Conservation (phyloP, 805 yeast species). For the Candida pini region DNA sequence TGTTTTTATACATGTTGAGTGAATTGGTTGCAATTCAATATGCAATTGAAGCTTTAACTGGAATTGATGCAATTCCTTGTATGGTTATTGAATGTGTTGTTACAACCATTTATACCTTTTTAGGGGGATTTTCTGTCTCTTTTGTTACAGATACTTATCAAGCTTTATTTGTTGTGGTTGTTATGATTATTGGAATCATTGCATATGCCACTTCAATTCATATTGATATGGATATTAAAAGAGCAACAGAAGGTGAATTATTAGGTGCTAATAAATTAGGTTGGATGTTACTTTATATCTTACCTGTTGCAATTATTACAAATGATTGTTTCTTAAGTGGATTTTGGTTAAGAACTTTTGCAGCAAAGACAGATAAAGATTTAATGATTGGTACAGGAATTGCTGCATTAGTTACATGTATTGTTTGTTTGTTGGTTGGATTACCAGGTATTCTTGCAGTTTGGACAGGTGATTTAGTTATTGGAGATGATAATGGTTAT, state of each 20-base stretch:
- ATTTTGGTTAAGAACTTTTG: constrained; percentile 92
- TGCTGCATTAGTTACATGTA: constrained; percentile 63
- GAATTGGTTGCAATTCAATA: constrained; percentile 77
- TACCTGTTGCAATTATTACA: constrained; percentile 81
- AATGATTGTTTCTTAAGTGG: constrained; percentile 89
- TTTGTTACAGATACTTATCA: constrained; percentile 85
- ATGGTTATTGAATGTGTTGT: constrained; percentile 82
- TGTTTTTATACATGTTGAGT: constrained; percentile 81
- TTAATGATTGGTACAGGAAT: constrained; percentile 68
- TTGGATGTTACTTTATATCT: constrained; percentile 83
- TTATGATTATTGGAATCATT: constrained; percentile 64
- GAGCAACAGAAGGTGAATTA: constrained; percentile 59
- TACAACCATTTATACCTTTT: constrained; percentile 77
- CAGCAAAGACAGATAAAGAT: constrained; percentile 73
- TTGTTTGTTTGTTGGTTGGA: constrained; percentile 68
- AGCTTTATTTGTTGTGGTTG: constrained; percentile 62
- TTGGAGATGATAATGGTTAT: constrained; percentile 49
- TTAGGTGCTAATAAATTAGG: constrained; percentile 66
- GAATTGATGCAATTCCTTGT: constrained; percentile 71
- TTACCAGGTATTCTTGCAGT: constrained; percentile 83
- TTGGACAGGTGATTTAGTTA: constrained; percentile 71
- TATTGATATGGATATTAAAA: constrained; percentile 53
- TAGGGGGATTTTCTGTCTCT: constrained; percentile 87
- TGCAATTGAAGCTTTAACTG: constrained; percentile 74
- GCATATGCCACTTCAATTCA: constrained; percentile 73